Evolutionary conservation across 2,329 filamentous ascomycete species (phyloP), one percentile per base, ranked within the genome.

Genomic region (Zymoseptoria passerinii): DNA sequence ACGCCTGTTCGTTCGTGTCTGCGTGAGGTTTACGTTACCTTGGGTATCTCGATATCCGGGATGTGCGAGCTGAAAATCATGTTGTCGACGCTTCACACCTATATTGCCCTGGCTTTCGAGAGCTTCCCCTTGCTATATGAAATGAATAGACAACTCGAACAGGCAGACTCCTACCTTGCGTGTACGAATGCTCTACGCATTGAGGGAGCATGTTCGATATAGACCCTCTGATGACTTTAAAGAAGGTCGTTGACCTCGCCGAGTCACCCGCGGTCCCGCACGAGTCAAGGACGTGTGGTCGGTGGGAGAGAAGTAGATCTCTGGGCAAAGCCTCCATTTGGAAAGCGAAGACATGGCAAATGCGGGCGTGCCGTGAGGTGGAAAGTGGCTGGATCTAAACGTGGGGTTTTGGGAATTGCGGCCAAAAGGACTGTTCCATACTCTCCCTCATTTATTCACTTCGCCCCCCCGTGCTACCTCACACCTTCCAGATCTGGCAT

Each of bases 11-110:
- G 27, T 20, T 10, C 4, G 16, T 48, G 10, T 13, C 23, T 35
- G 8, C 18, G n/a, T 19, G n/a, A 13, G 13, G 48, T 28, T 28
- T 1, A 18, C 3, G 57, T 54, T 54, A 62, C 66, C 62, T 66
- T 68, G 8, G 66, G 65, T n/a, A 68, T 68, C 53, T 68, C 64
- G 10, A 68, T 52, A 56, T 68, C 66, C 28, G 65, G 59, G 9
- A 66, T 35, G 2, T 61, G 61, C 23, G 65, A 67, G 9, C 52
- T 62, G 53, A 65, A 58, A n/a, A 68, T 61, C 66, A 67, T 68
- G 10, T 59, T 65, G 60, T 13, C 19, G 40, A 19, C 50, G 19
- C 9, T n/a, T 16, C n/a, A 1, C 5, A 16, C 19, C 27, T 13
- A 40, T 20, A 28, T 28, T 16, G n/a, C 28, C 48, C 9, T 23